Conservation (phyloP, 495 filamentous ascomycete species). For the Clavariopsis aquatica region DNA sequence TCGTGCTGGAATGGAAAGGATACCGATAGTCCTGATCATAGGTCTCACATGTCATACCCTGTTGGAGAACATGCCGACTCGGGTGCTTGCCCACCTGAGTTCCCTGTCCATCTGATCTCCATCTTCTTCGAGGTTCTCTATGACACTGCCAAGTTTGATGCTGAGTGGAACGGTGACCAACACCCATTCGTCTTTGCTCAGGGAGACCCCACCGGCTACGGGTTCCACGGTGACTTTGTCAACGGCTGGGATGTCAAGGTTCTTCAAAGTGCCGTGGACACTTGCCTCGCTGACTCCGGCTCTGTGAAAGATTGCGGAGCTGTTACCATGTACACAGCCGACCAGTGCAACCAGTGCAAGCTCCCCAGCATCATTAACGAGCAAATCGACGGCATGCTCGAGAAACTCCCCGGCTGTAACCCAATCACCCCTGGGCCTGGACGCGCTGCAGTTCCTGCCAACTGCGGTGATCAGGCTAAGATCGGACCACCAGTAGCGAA, state of each 20-base stretch:
- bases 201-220: conserved; percentile 52
- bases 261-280: conserved; percentile 63
- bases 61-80: conserved; percentile 49
- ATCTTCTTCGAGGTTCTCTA: conserved; percentile 72
- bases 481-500: conserved; percentile 29
- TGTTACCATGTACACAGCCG: conserved; percentile 44
- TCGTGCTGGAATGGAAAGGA: conserved; percentile 51
- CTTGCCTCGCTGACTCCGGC: conserved; percentile 51
- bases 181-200: conserved; percentile 67
- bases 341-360: conserved; percentile 45
- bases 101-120: conserved; percentile 62
- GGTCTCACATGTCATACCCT: conserved; percentile 60
- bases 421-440: conserved; percentile 48
- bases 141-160: conserved; percentile 57
- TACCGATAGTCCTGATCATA: conserved; percentile 55
- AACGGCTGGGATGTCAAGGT: conserved; percentile 67
- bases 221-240: conserved; percentile 67
- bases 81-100: conserved; percentile 55
- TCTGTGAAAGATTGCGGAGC: conserved; percentile 54
- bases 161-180: conserved; percentile 58
- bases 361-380: conserved; percentile 45
- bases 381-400: conserved; percentile 44
- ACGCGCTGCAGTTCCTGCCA: conserved; percentile 35
- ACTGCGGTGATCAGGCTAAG: conserved; percentile 42
- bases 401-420: conserved; percentile 62